Evolutionary conservation across 257 asterid species (phyloP).

Genomic region (Nicotiana sylvestris): DNA sequence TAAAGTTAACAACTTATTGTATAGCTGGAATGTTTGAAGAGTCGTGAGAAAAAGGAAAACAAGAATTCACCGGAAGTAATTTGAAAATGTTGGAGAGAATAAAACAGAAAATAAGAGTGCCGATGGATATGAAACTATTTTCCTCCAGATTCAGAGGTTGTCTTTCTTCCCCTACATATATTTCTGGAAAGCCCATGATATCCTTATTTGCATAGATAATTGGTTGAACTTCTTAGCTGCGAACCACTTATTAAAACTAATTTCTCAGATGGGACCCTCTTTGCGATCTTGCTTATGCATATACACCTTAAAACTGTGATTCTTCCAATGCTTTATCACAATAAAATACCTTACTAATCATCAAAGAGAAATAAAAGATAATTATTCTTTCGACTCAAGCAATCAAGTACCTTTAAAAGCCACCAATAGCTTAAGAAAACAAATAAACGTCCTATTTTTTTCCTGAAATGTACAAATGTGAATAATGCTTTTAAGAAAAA

Average conservation of each 20-base stretch:
- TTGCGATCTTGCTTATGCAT: not conserved
- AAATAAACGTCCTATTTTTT: not conserved
- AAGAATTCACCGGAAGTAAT: not conserved
- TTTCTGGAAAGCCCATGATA: not conserved
- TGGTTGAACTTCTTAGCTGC: not conserved
- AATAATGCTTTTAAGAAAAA: conserved; percentile 4
- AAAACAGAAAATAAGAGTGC: not conserved
- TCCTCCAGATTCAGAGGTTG: not conserved
- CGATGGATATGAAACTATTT: not conserved
- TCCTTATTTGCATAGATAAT: not conserved
- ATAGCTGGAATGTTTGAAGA: not conserved
- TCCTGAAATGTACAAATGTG: not conserved
- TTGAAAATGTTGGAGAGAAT: not conserved
- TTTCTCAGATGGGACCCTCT: not conserved
- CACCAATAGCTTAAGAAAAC: not conserved
- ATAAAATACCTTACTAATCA: not conserved
- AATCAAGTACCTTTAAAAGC: not conserved
- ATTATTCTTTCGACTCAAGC: not conserved
- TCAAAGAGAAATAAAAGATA: not conserved
- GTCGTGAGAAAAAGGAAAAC: not conserved
- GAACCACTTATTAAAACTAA: not conserved
- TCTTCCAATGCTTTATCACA: not conserved
- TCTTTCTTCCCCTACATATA: not conserved
- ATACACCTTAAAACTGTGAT: not conserved
- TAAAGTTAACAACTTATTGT: not conserved